Evolutionary conservation across 345 rosid species (phyloP).

Genomic region (Lumnitzera littorea): DNA sequence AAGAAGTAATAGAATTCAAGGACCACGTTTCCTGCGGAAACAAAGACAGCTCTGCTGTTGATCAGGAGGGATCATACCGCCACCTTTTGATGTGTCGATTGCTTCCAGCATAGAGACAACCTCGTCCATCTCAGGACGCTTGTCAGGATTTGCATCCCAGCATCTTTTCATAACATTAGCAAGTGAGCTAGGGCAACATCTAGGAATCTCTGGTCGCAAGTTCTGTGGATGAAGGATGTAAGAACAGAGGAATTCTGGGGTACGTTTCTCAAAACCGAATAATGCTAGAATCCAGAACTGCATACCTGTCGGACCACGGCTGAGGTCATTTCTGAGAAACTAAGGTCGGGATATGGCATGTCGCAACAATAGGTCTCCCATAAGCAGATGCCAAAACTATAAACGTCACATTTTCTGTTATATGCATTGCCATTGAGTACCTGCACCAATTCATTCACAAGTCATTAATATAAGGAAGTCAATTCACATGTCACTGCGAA

Average conservation of each 20-base stretch:
- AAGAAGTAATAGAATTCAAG: slow-evolving; percentile 25
- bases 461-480: slow-evolving; percentile 4
- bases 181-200: slow-evolving; percentile 89
- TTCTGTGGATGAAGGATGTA: slow-evolving; percentile 35
- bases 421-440: slow-evolving; percentile 95
- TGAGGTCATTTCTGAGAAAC: slow-evolving; percentile 91
- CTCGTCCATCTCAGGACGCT: slow-evolving; percentile 97
- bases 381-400: slow-evolving; percentile 90
- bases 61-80: slow-evolving; percentile 94
- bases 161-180: slow-evolving; percentile 92
- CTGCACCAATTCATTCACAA: slow-evolving; percentile 32
- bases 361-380: slow-evolving; percentile 99
- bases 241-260: neutral
- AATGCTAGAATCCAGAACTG: neutral
- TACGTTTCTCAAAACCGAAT: neutral
- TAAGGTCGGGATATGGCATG: slow-evolving; percentile 96
- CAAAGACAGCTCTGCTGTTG: slow-evolving; percentile 83
- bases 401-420: slow-evolving; percentile 94
- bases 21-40: slow-evolving; percentile 80
- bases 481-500: neutral
- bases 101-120: slow-evolving; percentile 88
- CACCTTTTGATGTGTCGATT: slow-evolving; percentile 80
- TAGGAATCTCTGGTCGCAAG: slow-evolving; percentile 93
- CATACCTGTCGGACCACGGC: slow-evolving; percentile 93
- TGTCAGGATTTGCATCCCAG: slow-evolving; percentile 95